These are phyloP conservation scores for Fusarium palustre DNA, from an alignment of 2,329 filamentous ascomycete species.

Conservation along the genomic window DNA sequence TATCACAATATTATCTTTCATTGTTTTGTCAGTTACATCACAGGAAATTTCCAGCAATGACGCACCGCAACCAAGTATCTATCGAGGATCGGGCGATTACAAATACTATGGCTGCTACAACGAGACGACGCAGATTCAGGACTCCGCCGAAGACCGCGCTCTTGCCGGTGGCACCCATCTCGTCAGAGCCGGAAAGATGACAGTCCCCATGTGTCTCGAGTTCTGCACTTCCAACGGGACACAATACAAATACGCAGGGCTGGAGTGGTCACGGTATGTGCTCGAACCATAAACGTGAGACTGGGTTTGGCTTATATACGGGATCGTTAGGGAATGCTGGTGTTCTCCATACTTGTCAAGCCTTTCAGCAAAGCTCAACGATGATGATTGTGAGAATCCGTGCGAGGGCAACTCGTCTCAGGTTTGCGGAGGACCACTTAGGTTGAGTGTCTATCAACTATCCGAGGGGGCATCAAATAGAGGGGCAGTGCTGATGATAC, in stretches of 20 bases:
- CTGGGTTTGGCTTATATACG: not conserved
- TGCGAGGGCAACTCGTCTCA: constrained; percentile 66
- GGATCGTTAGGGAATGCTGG: constrained; percentile 66
- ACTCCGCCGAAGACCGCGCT: constrained; percentile 59
- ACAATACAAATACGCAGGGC: constrained; percentile 62
- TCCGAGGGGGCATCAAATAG: constrained; percentile 25
- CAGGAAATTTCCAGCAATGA: constrained; percentile 31
- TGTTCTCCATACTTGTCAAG: constrained; percentile 64
- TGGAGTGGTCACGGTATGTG: constrained; percentile 64
- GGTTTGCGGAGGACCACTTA: constrained; percentile 66
- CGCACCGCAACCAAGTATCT: constrained; percentile 46
- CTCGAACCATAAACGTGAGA: not conserved
- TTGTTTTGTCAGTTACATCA: constrained; percentile 24
- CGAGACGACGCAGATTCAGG: constrained; percentile 62
- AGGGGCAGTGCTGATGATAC: not conserved
- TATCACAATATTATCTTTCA: constrained; percentile 19
- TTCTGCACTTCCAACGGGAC: constrained; percentile 60
- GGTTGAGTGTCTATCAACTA: constrained; percentile 59
- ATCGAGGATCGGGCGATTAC: constrained; percentile 55
- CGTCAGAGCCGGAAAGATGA: constrained; percentile 61
- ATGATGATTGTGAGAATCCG: constrained; percentile 61
- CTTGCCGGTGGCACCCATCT: constrained; percentile 58
- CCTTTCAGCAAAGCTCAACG: constrained; percentile 60
- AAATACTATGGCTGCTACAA: constrained; percentile 69
- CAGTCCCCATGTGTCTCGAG: constrained; percentile 62